Evolutionary conservation across 1,284 basidiomycete species (phyloP), one percentile per base, ranked within the genome.

Genomic region (Pisolithus thermaeus): DNA sequence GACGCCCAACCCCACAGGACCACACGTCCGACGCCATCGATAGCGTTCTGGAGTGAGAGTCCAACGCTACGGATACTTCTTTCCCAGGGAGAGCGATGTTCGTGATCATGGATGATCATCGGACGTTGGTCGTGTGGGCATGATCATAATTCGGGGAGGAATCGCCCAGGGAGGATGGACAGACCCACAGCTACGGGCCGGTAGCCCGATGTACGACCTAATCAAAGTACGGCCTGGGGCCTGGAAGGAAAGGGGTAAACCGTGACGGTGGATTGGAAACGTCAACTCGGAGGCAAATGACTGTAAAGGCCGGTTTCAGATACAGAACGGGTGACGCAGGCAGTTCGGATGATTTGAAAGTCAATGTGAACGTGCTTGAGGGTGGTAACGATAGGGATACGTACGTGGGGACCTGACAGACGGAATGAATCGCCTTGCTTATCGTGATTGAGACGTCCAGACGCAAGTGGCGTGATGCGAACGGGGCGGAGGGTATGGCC

Each of bases 401-500:
- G 36, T 48, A 39, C 37, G 23, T 14, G 25, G n/a, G 27, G 22
- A 43, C n/a, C 42, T n/a, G 23, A 43, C 16, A 28, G 27, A n/a
- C 37, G 57, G 50, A 56, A 52, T 27, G 57, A 50, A 56, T 6
- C 12, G 16, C 12, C 5, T 6, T 14, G 6, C 32, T 35, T 35
- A 67, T 65, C 60, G 58, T 65, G 63, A 56, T 54, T 56, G 18
- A n/a, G 36, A 20, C 16, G 12, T 16, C 23, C 28, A n/a, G 14
- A 23, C 36, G 30, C 7, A 42, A 46, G 28, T 47, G 54, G 50
- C 40, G 9, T 58, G 59, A 56, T 59, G 62, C 66, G 67, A 55
- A 35, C 23, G 60, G 61, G 59, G 62, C 64, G 64, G 64, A 69
- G 56, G 64, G 61, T 45, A 43, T 48, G 8, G 6, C 35, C 41